phyloP scores from a whole-genome alignment of 768 basidiomycete species.

The Tulasnella sp. region DNA sequence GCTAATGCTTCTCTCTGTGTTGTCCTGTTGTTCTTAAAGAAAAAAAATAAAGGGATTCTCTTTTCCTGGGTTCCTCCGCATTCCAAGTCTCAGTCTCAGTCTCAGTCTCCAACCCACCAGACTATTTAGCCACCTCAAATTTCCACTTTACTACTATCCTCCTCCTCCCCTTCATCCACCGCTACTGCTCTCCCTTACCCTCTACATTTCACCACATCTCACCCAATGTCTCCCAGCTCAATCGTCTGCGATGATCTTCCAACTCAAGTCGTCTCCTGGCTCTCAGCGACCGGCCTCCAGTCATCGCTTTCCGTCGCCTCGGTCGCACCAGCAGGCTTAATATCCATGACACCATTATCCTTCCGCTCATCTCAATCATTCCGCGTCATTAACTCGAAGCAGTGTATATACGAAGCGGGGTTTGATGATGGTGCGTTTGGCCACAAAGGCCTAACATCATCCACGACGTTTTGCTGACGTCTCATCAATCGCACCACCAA shows the following conservation, averaged over 20 bases:
- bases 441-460: not conserved
- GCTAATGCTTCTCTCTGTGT: not conserved
- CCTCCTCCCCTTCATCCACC: not conserved
- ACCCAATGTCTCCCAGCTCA: not conserved
- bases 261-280: conserved; percentile 7
- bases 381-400: conserved; percentile 12
- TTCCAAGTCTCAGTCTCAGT: not conserved
- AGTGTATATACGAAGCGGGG: conserved; percentile 7
- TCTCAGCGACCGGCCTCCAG: conserved; percentile 9
- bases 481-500: not conserved
- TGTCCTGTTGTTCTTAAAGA: not conserved
- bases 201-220: not conserved
- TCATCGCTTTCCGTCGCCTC: conserved; percentile 16
- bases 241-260: conserved; percentile 9
- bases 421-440: conserved; percentile 6
- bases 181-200: not conserved
- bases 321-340: not conserved
- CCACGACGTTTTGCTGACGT: not conserved
- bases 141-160: not conserved
- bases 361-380: conserved; percentile 18
- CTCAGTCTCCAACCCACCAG: not conserved
- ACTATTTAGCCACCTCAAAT: conserved; percentile 3
- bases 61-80: conserved; percentile 13
- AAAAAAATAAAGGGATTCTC: not conserved
- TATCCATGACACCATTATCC: conserved; percentile 11